Conservation (phyloP, 495 filamentous ascomycete species). For the Podospora didyma region DNA sequence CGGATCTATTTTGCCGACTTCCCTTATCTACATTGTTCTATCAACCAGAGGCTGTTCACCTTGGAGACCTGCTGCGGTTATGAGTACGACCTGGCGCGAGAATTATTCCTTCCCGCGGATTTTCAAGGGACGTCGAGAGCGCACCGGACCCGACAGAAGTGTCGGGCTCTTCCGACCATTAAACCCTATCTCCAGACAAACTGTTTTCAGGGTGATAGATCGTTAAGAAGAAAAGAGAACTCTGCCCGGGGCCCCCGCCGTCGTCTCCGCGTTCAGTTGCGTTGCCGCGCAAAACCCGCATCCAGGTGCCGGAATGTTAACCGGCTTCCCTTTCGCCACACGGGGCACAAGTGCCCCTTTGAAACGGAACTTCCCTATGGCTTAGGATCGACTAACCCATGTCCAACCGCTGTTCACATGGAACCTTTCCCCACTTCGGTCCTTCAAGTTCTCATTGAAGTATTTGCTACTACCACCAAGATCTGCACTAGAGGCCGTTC, state of each 20-base stretch:
- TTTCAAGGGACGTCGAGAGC: slow-evolving; percentile 66
- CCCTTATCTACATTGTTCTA: slow-evolving; percentile 70
- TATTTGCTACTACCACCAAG: slow-evolving; percentile 75
- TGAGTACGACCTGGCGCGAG: slow-evolving; percentile 64
- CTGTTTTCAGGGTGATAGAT: slow-evolving; percentile 54
- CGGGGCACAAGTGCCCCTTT: slow-evolving; percentile 57
- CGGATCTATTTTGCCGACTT: slow-evolving; percentile 71
- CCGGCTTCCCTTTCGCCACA: slow-evolving; percentile 64
- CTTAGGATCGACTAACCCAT: slow-evolving; percentile 65
- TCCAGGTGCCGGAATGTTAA: slow-evolving; percentile 68
- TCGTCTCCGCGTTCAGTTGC: slow-evolving; percentile 62
- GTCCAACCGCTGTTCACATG: slow-evolving; percentile 67
- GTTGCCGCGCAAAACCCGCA: slow-evolving; percentile 63
- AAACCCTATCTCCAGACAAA: slow-evolving; percentile 58
- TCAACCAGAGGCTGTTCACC: slow-evolving; percentile 71
- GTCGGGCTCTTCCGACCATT: slow-evolving; percentile 56
- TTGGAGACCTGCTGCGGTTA: slow-evolving; percentile 71
- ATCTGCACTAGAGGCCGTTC: slow-evolving; percentile 69
- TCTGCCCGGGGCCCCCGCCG: slow-evolving; percentile 60
- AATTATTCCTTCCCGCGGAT: slow-evolving; percentile 64
- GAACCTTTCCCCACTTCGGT: slow-evolving; percentile 71
- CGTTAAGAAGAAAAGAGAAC: slow-evolving; percentile 69
- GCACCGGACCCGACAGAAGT: slow-evolving; percentile 63
- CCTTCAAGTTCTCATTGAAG: slow-evolving; percentile 71
- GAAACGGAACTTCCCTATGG: slow-evolving; percentile 63